phyloP scores from a whole-genome alignment of 805 yeast species.

The Barnettozyma sucrosica region DNA sequence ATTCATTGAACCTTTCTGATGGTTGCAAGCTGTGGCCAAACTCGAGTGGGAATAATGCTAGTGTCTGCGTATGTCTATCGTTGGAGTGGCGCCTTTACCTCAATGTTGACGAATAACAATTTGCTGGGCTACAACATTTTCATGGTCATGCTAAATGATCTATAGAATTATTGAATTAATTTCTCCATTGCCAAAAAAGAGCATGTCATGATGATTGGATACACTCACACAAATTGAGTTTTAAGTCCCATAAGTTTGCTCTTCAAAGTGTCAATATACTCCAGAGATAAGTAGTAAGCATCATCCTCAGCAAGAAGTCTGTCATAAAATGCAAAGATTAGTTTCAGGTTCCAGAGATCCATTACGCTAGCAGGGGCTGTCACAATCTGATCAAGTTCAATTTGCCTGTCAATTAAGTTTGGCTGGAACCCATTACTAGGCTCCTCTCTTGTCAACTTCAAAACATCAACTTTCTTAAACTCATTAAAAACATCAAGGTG shows the following conservation, averaged over 20 bases:
- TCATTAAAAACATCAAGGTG: slow-evolving; percentile 13
- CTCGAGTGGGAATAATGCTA: too few species aligned
- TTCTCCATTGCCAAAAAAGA: too few species aligned
- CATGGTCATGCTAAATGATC: too few species aligned
- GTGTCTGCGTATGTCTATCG: too few species aligned
- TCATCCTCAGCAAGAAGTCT: slow-evolving; percentile 30
- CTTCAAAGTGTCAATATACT: slow-evolving; percentile 49
- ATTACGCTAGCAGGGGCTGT: slow-evolving; percentile 37
- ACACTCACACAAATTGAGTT: not conserved
- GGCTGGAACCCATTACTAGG: slow-evolving; percentile 27
- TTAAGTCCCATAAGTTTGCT: slow-evolving; percentile 33
- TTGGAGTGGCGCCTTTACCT: too few species aligned
- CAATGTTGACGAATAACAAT: too few species aligned
- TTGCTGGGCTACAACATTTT: too few species aligned
- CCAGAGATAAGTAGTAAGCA: slow-evolving; percentile 38
- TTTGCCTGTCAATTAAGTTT: slow-evolving; percentile 48
- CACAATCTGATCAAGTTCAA: slow-evolving; percentile 44
- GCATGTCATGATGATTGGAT: too few species aligned
- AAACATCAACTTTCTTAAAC: slow-evolving; percentile 17
- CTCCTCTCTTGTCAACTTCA: slow-evolving; percentile 9
- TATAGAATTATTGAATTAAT: too few species aligned
- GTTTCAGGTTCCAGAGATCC: slow-evolving; percentile 58
- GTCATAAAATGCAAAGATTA: slow-evolving; percentile 59
- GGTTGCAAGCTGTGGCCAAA: too few species aligned
- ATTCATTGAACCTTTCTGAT: too few species aligned